phyloP scores from a whole-genome alignment of 2,329 filamentous ascomycete genomes.

The Cercospora zeae-maydis region DNA sequence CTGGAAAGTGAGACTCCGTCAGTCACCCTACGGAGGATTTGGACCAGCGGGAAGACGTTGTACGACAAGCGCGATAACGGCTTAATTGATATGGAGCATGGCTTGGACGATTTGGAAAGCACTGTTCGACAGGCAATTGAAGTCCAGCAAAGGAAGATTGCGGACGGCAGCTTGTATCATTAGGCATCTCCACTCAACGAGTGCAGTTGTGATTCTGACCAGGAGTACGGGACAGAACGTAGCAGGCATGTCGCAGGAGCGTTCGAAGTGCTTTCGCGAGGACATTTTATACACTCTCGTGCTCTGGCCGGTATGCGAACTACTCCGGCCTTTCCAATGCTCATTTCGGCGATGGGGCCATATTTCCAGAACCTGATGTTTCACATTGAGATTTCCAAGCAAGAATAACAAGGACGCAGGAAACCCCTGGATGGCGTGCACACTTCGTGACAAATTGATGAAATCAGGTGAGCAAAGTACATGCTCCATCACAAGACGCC shows the following conservation, averaged over 20 bases:
- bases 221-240: no score
- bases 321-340: not conserved
- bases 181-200: not conserved
- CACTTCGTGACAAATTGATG: not conserved
- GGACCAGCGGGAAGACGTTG: slow-evolving; percentile 68
- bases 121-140: slow-evolving; percentile 41
- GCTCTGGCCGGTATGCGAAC: no score
- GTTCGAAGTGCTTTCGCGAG: no score
- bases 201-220: not conserved
- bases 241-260: no score
- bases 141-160: slow-evolving; percentile 22
- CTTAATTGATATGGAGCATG: slow-evolving; percentile 48
- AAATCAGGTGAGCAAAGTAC: no score
- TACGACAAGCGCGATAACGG: slow-evolving; percentile 67
- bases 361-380: not conserved
- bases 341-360: not conserved
- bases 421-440: not conserved
- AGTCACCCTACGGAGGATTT: slow-evolving; percentile 65
- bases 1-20: slow-evolving; percentile 57
- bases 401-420: not conserved
- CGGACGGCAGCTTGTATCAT: slow-evolving; percentile 5
- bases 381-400: not conserved
- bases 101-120: slow-evolving; percentile 51
- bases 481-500: no score
- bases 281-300: no score